Evolutionary conservation across 2,329 filamentous ascomycete species (phyloP).

Genomic region (Pseudocercospora macadamiae): DNA sequence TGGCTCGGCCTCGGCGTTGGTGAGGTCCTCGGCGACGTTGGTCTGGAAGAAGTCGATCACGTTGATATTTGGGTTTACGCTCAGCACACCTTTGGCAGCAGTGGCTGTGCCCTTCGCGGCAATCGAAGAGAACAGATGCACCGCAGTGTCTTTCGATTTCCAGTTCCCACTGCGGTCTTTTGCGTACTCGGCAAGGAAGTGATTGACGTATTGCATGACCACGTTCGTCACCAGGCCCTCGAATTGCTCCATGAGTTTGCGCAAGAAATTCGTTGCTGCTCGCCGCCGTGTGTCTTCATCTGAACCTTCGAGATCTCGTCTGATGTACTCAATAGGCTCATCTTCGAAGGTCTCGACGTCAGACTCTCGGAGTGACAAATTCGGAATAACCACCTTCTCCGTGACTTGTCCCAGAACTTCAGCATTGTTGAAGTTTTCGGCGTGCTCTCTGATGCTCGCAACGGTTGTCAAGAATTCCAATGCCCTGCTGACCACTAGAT

Average conservation of each 20-base stretch:
- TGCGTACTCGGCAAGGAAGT: conserved; percentile 76
- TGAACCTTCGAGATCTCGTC: conserved; percentile 90
- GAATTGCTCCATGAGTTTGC: conserved; percentile 86
- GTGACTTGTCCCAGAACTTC: conserved; percentile 81
- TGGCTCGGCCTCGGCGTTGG: conserved; percentile 71
- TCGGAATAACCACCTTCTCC: conserved; percentile 93
- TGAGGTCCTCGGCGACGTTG: conserved; percentile 85
- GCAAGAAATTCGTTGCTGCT: conserved; percentile 91
- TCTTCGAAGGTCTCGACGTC: conserved; percentile 97
- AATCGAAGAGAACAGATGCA: conserved; percentile 93
- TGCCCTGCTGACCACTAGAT: conserved; percentile 90
- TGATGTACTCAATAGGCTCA: conserved; percentile 97
- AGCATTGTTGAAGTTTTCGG: conserved; percentile 81
- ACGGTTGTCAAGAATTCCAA: conserved; percentile 93
- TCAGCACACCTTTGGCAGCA: conserved; percentile 84
- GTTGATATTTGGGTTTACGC: conserved; percentile 73
- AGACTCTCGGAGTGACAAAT: conserved; percentile 86
- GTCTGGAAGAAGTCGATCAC: conserved; percentile 95
- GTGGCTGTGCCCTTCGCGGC: conserved; percentile 90
- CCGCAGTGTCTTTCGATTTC: conserved; percentile 98
- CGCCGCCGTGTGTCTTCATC: conserved; percentile 91
- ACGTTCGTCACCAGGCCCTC: conserved; percentile 81
- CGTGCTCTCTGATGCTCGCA: conserved; percentile 75
- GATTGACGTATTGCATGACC: conserved; percentile 83
- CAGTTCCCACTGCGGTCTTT: conserved; percentile 73